Percentiles rank a stretch among this genome's conserved stretches.
phyloP scores from a whole-genome alignment of 2,329 filamentous ascomycete genomes.

The Xylaria polymorpha region DNA sequence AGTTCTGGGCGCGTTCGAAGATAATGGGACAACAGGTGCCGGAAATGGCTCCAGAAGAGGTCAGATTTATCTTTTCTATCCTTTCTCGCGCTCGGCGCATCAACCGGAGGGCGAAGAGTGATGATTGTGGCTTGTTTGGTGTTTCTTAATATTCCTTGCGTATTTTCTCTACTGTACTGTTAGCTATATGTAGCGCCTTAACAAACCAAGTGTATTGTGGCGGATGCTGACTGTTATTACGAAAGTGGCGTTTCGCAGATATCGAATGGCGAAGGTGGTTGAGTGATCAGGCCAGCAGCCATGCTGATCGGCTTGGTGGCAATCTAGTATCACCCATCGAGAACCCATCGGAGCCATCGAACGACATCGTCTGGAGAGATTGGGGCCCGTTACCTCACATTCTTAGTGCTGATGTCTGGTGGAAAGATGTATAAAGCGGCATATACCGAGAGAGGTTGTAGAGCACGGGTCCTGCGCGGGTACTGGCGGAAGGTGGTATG shows the following conservation, averaged over 20 bases:
- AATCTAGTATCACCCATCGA: not conserved
- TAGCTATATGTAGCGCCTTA: too few species aligned
- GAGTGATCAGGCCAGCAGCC: slow-evolving; percentile 37
- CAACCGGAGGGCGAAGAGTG: not conserved
- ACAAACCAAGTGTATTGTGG: not conserved
- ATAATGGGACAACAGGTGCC: slow-evolving; percentile 40
- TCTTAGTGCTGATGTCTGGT: slow-evolving; percentile 39
- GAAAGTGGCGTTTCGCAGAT: slow-evolving; percentile 44
- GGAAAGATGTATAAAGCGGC: slow-evolving; percentile 16
- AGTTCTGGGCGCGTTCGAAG: slow-evolving; percentile 39
- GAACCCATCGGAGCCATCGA: slow-evolving; percentile 5
- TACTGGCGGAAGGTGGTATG: not conserved
- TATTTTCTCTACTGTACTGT: too few species aligned
- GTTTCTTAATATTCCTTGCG: not conserved
- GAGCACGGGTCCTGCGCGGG: too few species aligned
- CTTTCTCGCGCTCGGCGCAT: not conserved
- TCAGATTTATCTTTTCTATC: slow-evolving; percentile 18
- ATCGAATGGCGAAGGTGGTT: slow-evolving; percentile 47
- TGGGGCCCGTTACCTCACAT: slow-evolving; percentile 46
- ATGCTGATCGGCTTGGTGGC: slow-evolving; percentile 9
- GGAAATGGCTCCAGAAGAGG: slow-evolving; percentile 40
- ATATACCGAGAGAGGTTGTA: slow-evolving; percentile 1
- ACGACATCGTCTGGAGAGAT: slow-evolving; percentile 35
- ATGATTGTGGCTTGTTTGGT: not conserved
- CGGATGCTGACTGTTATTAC: slow-evolving; percentile 18